Conservation (phyloP, 306 rosid genomes). For the Glycine soja region DNA sequence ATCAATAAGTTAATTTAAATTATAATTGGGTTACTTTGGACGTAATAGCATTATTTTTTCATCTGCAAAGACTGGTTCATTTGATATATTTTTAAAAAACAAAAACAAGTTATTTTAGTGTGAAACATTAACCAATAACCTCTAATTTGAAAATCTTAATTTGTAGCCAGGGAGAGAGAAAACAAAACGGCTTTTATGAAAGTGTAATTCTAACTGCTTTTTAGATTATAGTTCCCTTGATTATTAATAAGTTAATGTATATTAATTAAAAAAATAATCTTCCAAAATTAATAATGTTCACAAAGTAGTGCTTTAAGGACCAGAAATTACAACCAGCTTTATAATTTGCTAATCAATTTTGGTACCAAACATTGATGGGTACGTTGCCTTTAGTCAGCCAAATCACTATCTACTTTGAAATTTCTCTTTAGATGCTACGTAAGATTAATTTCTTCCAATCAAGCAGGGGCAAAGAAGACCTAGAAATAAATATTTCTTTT, state of each 20-base stretch:
- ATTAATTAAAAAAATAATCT: neutral
- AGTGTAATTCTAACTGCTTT: neutral
- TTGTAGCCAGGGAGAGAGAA: neutral
- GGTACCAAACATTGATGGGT: constrained; percentile 15
- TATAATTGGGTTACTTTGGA: neutral
- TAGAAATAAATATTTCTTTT: neutral
- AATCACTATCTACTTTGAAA: neutral
- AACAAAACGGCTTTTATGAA: neutral
- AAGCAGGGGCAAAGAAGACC: neutral
- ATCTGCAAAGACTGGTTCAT: neutral
- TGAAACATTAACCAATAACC: neutral
- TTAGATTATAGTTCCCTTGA: neutral
- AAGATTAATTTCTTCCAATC: constrained; percentile 1
- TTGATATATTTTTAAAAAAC: neutral
- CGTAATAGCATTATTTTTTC: neutral
- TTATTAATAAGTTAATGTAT: no score
- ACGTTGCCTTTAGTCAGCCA: neutral
- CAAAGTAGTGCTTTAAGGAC: neutral
- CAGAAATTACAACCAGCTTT: neutral
- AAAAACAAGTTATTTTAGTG: neutral
- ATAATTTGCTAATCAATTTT: neutral
- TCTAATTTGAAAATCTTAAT: neutral
- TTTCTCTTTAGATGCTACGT: neutral
- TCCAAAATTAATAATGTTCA: neutral
- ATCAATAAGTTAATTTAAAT: neutral